A percentile compares a stretch with the other conserved stretches of the same genome.
These are phyloP conservation scores for Candida mesenterica DNA, from an alignment of 1,139 yeast species.

Conservation along the genomic window DNA sequence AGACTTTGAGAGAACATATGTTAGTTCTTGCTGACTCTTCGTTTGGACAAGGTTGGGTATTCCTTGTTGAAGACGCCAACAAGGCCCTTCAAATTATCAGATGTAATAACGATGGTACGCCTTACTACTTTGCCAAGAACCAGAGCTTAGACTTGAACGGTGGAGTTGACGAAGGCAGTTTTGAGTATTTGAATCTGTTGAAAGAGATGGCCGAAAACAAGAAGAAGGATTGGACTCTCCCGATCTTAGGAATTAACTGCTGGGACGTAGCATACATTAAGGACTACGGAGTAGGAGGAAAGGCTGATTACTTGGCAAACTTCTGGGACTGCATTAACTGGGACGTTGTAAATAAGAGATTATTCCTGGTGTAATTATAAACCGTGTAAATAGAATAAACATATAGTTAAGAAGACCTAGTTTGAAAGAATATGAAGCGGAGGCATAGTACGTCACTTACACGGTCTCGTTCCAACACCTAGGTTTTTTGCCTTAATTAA, in stretches of 20 bases:
- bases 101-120: slow-evolving; percentile 87
- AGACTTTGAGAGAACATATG: slow-evolving; percentile 52
- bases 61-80: slow-evolving; percentile 70
- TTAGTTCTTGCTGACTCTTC: slow-evolving; percentile 54
- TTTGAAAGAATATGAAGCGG: too few species aligned
- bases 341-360: slow-evolving; percentile 74
- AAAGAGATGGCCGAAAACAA: slow-evolving; percentile 43
- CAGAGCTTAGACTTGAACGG: slow-evolving; percentile 78
- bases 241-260: slow-evolving; percentile 73
- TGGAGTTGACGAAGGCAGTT: slow-evolving; percentile 57
- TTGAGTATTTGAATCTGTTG: slow-evolving; percentile 44
- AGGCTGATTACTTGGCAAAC: slow-evolving; percentile 67
- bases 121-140: slow-evolving; percentile 74
- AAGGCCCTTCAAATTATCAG: slow-evolving; percentile 64
- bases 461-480: too few species aligned
- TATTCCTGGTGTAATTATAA: slow-evolving; percentile 39
- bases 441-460: too few species aligned
- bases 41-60: slow-evolving; percentile 85
- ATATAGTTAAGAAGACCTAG: too few species aligned
- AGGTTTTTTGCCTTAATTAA: too few species aligned
- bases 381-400: slow-evolving; percentile 1
- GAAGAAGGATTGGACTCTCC: slow-evolving; percentile 68
- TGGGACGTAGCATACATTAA: slow-evolving; percentile 86
- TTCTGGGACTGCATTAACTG: slow-evolving; percentile 84
- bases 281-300: slow-evolving; percentile 83